Base-by-base conservation (phyloP, 2,329 filamentous ascomycete genomes). In the Nothomitra cinnamomea region DNA sequence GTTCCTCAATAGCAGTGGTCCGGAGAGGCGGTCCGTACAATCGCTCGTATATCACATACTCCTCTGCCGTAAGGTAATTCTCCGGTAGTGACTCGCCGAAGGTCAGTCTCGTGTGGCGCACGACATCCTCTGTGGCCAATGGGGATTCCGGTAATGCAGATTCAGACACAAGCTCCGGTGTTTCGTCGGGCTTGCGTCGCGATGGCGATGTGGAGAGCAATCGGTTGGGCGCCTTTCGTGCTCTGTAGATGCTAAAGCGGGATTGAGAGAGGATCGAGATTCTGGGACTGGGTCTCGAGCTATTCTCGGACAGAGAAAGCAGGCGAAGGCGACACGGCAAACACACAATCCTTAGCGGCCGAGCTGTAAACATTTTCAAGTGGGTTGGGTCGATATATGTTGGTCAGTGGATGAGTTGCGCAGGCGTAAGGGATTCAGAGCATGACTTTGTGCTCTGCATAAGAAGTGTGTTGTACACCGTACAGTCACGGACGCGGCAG, bases 1-100 rank as follows among this genome's bases (percentile, higher is more conserved):
- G 72, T 64, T 83, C 78, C 55, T 82, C 79, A 1, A 76, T 73
- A 6, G 62, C 66, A 1, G 78, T 82, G 52, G 77, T 73, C 42
- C 80, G 74, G 57, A 85, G 64, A 1, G 88, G 87, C 35, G 81
- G 73, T 1, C 89, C 90, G 64, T 92, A 95, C 15, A 94, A 69
- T 58, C 87, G 75, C 62, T 84, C 80, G 66, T 94, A 95, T 0
- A 94, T 69, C 49, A 70, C 71, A 61, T 83, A 81, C 65, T 95
- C 88, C 53, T 83, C 77, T 1, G 75, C 72, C 35, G 73, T 80
- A 52, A 95, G 66, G 60, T 86, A 79, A 35, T 76, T 80, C 32
- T 79, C 77, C 0, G 89, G 89, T 22, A 95, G 67, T 0, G 76
- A 81, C 61, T 92, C 82, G 57, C 87, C 83, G 65, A 87, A 94